Evolutionary conservation across 129 eudicot species (phyloP), one percentile per base, ranked within the genome.

Genomic region (Gnaphalium uliginosum): DNA sequence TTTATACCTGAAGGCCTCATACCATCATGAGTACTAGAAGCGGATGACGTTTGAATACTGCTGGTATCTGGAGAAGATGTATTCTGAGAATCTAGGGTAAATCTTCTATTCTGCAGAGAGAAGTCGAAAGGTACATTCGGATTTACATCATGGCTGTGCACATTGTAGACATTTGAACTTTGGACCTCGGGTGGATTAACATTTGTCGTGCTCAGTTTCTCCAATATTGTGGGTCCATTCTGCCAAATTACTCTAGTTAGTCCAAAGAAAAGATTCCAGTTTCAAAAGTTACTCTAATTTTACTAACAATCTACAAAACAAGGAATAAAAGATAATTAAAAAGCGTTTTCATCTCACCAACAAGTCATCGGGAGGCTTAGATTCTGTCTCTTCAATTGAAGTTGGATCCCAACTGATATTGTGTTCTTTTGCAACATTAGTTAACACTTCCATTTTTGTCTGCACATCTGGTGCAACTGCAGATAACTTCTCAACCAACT

Each of bases 401-500:
- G 84, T 81, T 66, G 89, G 86, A 57, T 90, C 96, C 98, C 98
- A 90, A 41, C 85, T 77, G 60, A 93, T 71, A 76, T 87, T 84
- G 71, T 90, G 88, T 76, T 93, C 97, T 77, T 88, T 88, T 27
- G 98, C 98, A 76, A 93, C 81, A 39, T 82, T 87, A 39, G 71
- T 85, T 76, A 93, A 73, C 25, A 88, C 82, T 76, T 88, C 90
- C 72, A 81, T 60, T 87, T 93, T 90, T 41, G 90, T 79, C 74
- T 76, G 91, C 46, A 86, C 87, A 81, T 93, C 96, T 61, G 98
- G 98, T 66, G 98, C 91, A 35, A 65, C 71, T 6, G 86, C 96
- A 69, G 98, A 93, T 82, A 93, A 87, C 81, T 93, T 93, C 87
- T 93, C 96, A 54, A 93, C 91, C 86, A 93, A 43, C 98, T 93